A percentile compares a stretch with the other conserved stretches of the same genome.
Conservation (phyloP, 345 rosid species). For the Linum tenue region DNA sequence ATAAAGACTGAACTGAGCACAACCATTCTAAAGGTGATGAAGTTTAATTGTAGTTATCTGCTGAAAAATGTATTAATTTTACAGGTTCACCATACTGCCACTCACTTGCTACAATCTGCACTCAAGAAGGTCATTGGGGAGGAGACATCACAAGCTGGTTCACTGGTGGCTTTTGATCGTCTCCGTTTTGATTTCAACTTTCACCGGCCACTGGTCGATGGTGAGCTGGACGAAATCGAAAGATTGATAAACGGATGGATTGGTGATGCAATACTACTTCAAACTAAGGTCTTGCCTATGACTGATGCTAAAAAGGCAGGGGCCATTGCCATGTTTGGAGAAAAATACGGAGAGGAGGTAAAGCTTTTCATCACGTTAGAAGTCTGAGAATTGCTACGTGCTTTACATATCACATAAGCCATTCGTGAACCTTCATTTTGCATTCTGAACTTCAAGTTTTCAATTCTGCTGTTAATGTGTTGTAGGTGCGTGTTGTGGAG, state of each 20-base stretch:
- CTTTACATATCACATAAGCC: no score
- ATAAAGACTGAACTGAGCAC: neutral
- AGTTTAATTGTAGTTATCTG: neutral
- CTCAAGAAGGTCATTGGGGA: slow-evolving; percentile 75
- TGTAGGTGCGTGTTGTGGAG: slow-evolving; percentile 91
- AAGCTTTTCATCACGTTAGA: slow-evolving; percentile 10
- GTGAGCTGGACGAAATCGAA: slow-evolving; percentile 71
- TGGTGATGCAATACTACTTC: slow-evolving; percentile 60
- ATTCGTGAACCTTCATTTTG: neutral
- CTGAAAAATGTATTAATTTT: slow-evolving; percentile 2
- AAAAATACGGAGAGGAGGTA: slow-evolving; percentile 90
- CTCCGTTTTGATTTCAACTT: slow-evolving; percentile 94
- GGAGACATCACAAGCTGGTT: slow-evolving; percentile 96
- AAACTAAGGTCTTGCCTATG: slow-evolving; percentile 77
- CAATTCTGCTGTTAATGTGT: neutral
- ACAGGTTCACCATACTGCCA: slow-evolving; percentile 97
- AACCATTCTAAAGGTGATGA: neutral
- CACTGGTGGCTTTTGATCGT: slow-evolving; percentile 91
- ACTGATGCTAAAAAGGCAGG: slow-evolving; percentile 74
- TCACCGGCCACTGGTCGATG: slow-evolving; percentile 52
- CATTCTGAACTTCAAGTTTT: neutral
- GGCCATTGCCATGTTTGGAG: slow-evolving; percentile 98
- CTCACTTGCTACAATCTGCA: slow-evolving; percentile 90
- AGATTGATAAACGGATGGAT: slow-evolving; percentile 74
- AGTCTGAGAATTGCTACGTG: neutral